Evolutionary conservation across 176 grass and related monocot genomes (phyloP).

Genomic region (Miscanthus lutarioriparius): DNA sequence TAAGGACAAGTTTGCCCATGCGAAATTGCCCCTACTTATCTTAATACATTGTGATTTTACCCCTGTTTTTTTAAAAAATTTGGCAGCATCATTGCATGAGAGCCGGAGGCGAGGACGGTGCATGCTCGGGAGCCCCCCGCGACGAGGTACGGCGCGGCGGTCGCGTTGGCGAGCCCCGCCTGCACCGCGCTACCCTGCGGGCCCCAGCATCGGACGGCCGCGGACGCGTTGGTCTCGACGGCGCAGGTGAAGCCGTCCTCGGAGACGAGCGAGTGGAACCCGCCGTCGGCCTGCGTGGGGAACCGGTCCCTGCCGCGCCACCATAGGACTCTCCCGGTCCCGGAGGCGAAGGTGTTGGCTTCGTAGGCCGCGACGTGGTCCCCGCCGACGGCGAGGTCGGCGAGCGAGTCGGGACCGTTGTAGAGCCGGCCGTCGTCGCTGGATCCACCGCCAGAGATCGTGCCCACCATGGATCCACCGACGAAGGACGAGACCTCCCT

Average conservation of each 20-base stretch:
- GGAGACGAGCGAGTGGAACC: conserved; percentile 60
- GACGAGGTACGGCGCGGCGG: conserved; percentile 38
- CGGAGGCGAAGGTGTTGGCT: not conserved
- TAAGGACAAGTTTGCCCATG: no score
- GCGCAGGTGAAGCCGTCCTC: conserved; percentile 72
- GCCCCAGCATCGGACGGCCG: conserved; percentile 69
- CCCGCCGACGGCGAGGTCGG: conserved; percentile 57
- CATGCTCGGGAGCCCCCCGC: conserved; percentile 58
- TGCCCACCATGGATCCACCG: no score
- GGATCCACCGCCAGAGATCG: no score
- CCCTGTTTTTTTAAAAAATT: no score
- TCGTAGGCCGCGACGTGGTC: conserved; percentile 64
- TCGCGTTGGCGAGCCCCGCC: conserved; percentile 28
- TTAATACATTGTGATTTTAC: no score
- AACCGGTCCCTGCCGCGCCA: conserved; percentile 45
- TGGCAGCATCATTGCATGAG: no score
- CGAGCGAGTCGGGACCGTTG: not conserved
- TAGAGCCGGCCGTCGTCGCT: conserved; percentile 75
- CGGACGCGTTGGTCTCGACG: conserved; percentile 6
- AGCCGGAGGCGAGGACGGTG: conserved; percentile 36
- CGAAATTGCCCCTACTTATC: no score
- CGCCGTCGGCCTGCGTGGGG: rapidly evolving
- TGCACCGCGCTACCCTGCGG: conserved; percentile 29
- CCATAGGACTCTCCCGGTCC: conserved; percentile 34
- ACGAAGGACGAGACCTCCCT: no score